Base-by-base conservation (phyloP, 2,329 filamentous ascomycete species). In the Emericellopsis cladophorae region DNA sequence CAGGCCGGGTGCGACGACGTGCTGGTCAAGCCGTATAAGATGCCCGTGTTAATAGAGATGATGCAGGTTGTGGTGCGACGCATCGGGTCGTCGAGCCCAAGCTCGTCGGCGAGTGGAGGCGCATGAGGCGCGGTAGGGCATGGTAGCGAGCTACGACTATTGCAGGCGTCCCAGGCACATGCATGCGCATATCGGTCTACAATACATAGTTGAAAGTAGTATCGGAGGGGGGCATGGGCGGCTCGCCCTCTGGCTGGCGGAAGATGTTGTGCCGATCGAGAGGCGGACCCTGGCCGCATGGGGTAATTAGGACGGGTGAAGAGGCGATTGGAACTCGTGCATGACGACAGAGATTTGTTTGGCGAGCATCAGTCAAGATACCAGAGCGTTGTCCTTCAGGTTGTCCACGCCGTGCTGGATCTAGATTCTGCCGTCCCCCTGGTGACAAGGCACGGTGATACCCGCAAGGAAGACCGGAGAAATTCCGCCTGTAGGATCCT, bases 21-120 rank as follows among this genome's bases (percentile, higher is more conserved):
- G 16, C 68, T 87, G 15, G 73, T 79, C n/a, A 86, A 86, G 58
- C 81, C 81, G 8, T 85, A 83, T 52, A 66, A 72, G 29, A 79
- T 80, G 50, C 66, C 68, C 5, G 76, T 80, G 46, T 53, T 82
- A 33, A 61, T 79, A 29, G 68, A 72, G 43, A 77, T 72, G 61
- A 77, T 82, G 58, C 64, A 68, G 48, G 52, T 61, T 10, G 61
- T 76, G n/a, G 61, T 68, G 29, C 49, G 53, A 35, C 51, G 53
- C 7, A 51, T 60, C 46, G 51, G 44, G 36, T 43, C 38, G 15
- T 21, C 41, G 31, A 45, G 44, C 31, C 41, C 44, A 2, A 43
- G 37, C 36, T 45, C 44, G 37, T 45, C 40, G 36, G 37, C 23
- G 36, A 31, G 24, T 12, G 29, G 24, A 32, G 22, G 26, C n/a